Base-by-base conservation (phyloP, 306 rosid genomes). In the Benincasa hispida region DNA sequence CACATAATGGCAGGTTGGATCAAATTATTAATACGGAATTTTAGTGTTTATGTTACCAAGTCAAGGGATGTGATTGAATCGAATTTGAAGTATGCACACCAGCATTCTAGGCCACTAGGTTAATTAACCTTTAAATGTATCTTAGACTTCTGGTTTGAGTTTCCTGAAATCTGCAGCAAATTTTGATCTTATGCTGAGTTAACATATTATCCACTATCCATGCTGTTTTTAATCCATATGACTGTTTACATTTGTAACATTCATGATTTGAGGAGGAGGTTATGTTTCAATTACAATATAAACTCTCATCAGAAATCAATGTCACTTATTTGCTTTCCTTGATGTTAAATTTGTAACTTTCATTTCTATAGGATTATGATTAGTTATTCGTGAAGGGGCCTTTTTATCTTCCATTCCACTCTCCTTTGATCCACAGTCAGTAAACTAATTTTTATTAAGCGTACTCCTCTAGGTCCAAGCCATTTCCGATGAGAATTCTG, bases 381-480 rank as follows among this genome's bases (percentile, higher is more conserved):
- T 48, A 19, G 76, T 69, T 47, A 10, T 37, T 18, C 34, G 45
- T 27, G 41, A 28, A 50, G 55, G 8, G 39, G 55, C 10, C 27
- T 22, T 69, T 41, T 69, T 72, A 12, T 68, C 45, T 25, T 47
- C 37, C 60, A 4, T 50, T 22, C 7, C 10, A 27, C 17, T 72
- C 50, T 68, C 53, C 8, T 18, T 72, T 28, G 27, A 48, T 48
- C 60, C 15, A 50, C 50, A 22, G 17, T 28, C 27, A 27, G 17
- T 28, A 48, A 72, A 28, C 32, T 47, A 72, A 39, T 30, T 50
- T 34, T 21, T 37, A 22, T 11, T 28, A 27, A 76, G 42, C 11
- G 11, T 28, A 48, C 39, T 34, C 45, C 18, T 65, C 10, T 82
- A 95, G 99, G 91, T 95, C 84, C 96, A 86, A 21, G 84, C 92